These are phyloP conservation scores for Adansonia rubrostipa DNA, from an alignment of 441 rosid genomes.

Conservation along the genomic window DNA sequence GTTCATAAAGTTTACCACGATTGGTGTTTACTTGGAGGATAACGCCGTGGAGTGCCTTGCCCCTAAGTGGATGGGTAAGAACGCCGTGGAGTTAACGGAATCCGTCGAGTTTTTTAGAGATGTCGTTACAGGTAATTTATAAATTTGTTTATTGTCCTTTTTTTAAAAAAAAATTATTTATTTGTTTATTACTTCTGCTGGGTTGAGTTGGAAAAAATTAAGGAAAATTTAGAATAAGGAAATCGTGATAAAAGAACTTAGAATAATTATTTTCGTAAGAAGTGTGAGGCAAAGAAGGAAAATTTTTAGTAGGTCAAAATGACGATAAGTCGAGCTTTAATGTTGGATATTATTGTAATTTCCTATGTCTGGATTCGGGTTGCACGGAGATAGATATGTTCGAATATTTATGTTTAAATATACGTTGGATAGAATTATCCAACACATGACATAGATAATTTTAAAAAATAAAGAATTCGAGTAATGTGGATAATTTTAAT, in stretches of 20 bases:
- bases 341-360: too few relatives aligned
- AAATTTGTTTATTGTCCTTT: background rate
- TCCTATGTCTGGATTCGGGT: too few relatives aligned
- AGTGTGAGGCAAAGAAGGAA: background rate
- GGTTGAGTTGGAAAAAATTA: background rate
- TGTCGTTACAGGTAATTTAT: conserved; percentile 68
- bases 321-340: too few relatives aligned
- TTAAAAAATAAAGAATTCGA: too few relatives aligned
- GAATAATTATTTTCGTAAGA: background rate
- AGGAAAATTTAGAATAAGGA: background rate
- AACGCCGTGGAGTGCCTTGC: conserved; percentile 55
- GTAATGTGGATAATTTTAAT: too few relatives aligned
- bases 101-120: conserved; percentile 81
- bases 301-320: too few relatives aligned
- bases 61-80: conserved; percentile 73
- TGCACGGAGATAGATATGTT: too few relatives aligned
- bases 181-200: background rate
- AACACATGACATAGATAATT: too few relatives aligned
- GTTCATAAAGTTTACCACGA: conserved; percentile 72
- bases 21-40: conserved; percentile 77
- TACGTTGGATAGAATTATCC: too few relatives aligned
- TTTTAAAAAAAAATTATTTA: background rate
- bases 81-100: conserved; percentile 51
- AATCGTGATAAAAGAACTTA: background rate
- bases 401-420: too few relatives aligned